Conservation (phyloP, 805 yeast species). For the Myxozyma neotropica region DNA sequence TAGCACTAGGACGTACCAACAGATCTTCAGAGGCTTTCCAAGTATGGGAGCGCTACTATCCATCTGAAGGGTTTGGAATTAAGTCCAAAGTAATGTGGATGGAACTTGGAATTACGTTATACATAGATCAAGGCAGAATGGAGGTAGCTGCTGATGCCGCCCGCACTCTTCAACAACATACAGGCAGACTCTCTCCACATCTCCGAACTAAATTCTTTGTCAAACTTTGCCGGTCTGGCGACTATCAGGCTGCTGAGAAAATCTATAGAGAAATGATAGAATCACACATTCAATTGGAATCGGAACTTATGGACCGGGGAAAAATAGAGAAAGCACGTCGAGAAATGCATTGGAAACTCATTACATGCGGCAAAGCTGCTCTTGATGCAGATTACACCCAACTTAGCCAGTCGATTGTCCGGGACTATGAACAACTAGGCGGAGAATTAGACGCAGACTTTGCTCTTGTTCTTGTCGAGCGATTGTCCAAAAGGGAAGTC, state of each 20-base stretch:
- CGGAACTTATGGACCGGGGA: background rate
- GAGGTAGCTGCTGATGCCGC: conserved; percentile 19
- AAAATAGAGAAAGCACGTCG: background rate
- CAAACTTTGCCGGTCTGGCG: conserved; percentile 16
- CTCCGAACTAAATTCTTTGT: conserved; percentile 8
- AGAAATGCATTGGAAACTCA: background rate
- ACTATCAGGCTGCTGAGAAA: conserved; percentile 5
- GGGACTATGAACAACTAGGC: conserved; percentile 16
- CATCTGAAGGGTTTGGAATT: background rate
- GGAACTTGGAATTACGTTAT: conserved; percentile 17
- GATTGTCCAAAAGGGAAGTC: conserved; percentile 11
- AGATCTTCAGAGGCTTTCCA: conserved; percentile 7
- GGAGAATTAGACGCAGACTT: background rate
- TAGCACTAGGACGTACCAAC: conserved; percentile 10
- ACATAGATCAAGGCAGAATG: conserved; percentile 8
- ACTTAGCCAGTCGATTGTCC: conserved; percentile 11
- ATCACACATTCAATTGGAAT: background rate
- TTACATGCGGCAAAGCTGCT: conserved; percentile 20
- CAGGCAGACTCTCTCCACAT: conserved; percentile 8
- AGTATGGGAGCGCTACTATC: conserved; percentile 9
- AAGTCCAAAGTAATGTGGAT: conserved; percentile 9
- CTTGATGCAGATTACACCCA: conserved; percentile 12
- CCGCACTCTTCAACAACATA: conserved; percentile 1
- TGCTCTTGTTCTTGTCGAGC: conserved; percentile 14
- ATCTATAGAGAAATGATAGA: conserved; percentile 16